Base-by-base conservation (phyloP, 441 rosid species). In the Populus hybrid region DNA sequence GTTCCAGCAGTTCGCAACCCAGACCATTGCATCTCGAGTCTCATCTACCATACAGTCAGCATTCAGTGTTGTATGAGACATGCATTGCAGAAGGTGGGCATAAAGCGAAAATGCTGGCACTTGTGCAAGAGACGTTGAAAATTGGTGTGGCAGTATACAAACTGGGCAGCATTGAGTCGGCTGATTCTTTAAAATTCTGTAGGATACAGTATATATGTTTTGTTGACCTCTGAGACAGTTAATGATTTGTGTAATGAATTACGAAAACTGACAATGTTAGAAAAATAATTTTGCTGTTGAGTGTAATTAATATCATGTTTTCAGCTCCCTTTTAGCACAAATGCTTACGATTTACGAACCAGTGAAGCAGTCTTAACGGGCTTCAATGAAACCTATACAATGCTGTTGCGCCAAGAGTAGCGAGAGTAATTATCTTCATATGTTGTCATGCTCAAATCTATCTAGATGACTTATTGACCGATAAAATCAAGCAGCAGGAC, bases 11-110 rank as follows among this genome's bases (percentile, higher is more conserved):
- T 96, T 94, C 82, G 99, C 99, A 50, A 70, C 97, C 23, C 98
- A 94, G 87, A 93, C 99, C 67, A 91, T 96, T 5, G 95, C 98
- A 38, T 83, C 89, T 53, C 88, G 88, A 76, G 83, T 96, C 82
- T 84, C 96, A 16, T 96, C 99, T 67, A 91, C 97, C 7, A 73
- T 96, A 83, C 99, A 91, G 77, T 87, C 97, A 16, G 99, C 99
- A 65, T 94, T 96, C 86, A 94, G 91, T 35, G 91, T 90, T 53
- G 96, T 96, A 68, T 96, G 85, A 91, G 71, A 26, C 11, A 30
- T 35, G 76, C 69, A 12, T n/a, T 19, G 12, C 1, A 23, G 74
- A 72, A 38, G 81, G 24, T 40, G 70, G 63, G 78, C 61, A 42
- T 61, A 21, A 67, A 38, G 46, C 4, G 63, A 67, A 79, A 68